Evolutionary conservation across 2,329 filamentous ascomycete species (phyloP), one percentile per base, ranked within the genome.

Genomic region (Claviceps africana): DNA sequence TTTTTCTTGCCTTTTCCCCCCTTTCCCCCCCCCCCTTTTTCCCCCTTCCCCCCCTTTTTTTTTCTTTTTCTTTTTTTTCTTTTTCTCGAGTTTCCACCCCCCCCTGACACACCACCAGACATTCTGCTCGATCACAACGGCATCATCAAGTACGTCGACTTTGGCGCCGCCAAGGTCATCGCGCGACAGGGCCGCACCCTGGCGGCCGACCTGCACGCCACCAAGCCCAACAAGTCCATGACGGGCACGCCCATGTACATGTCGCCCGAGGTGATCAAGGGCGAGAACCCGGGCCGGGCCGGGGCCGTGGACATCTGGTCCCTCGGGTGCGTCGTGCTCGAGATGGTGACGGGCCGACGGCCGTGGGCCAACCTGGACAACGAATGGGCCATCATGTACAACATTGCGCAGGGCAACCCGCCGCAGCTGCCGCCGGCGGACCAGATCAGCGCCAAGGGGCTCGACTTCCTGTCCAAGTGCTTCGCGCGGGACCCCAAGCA

Each of bases 301-400:
- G 91, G 90, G 40, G 84, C 90, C 3, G 88, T 94, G 45, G 91
- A 98, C 64, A 83, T 97, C 56, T 98, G 91, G 91, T 96, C 90
- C 2, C 77, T 98, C 2, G 91, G 93, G 51, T 98, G 93, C 64
- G 93, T 98, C 39, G 88, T 98, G 58, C 79, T 96, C 43, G 93
- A 98, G 68, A 97, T 98, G 91, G 88, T 88, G 3, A 98, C 93
- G 0, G 93, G 93, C 21, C 81, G 89, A 56, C 82, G 91, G 17
- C 93, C 93, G 1, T 98, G 93, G 93, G 88, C 89, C 28, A 88
- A 85, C 57, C 81, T 97, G 47, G 93, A 98, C 72, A 98, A 98
- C 65, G 93, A 98, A 68, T 98, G 90, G 89, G 93, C 93, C 43
- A 97, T 98, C 71, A 98, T 98, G 93, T 98, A 96, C 77, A 97